phyloP scores from a whole-genome alignment of 352 stramenopile genomes.

The Phytophthora meadii region DNA sequence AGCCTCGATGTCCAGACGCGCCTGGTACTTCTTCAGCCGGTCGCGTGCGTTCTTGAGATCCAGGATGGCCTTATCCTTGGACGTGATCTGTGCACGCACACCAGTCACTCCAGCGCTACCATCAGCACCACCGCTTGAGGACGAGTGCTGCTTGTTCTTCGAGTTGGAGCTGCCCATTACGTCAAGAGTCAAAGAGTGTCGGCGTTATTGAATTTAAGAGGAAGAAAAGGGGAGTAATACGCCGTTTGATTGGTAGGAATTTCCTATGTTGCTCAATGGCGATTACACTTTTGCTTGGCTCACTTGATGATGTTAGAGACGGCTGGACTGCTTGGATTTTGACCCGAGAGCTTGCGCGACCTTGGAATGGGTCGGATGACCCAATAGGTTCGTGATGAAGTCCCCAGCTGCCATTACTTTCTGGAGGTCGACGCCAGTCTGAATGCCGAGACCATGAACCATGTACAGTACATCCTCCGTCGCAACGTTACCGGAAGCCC shows the following conservation, averaged over 20 bases:
- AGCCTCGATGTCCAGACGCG: constrained; percentile 80
- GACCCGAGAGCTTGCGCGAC: constrained; percentile 72
- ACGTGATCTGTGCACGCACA: constrained; percentile 74
- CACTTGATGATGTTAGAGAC: constrained; percentile 46
- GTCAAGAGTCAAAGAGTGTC: no score
- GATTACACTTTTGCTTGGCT: constrained; percentile 13
- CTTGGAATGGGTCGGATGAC: constrained; percentile 86
- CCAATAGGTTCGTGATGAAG: constrained; percentile 90
- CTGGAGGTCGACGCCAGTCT: constrained; percentile 94
- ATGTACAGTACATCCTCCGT: constrained; percentile 99
- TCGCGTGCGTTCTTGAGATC: constrained; percentile 92
- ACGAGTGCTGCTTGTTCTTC: constrained; percentile 53
- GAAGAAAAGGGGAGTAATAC: constrained; percentile 2
- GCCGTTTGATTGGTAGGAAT: constrained; percentile 31
- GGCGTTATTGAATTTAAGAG: neutral
- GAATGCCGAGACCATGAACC: constrained; percentile 94
- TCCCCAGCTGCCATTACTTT: constrained; percentile 91
- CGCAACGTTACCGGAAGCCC: constrained; percentile 96
- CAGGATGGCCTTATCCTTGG: constrained; percentile 89
- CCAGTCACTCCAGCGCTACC: constrained; percentile 14
- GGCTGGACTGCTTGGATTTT: constrained; percentile 36
- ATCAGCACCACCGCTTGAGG: constrained; percentile 5
- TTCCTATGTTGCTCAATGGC: neutral
- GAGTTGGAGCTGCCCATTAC: constrained; percentile 63
- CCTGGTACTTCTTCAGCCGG: constrained; percentile 85